Evolutionary conservation across 1,139 yeast species (phyloP).

Genomic region (Hemisphaericaspora xylanilytica): DNA sequence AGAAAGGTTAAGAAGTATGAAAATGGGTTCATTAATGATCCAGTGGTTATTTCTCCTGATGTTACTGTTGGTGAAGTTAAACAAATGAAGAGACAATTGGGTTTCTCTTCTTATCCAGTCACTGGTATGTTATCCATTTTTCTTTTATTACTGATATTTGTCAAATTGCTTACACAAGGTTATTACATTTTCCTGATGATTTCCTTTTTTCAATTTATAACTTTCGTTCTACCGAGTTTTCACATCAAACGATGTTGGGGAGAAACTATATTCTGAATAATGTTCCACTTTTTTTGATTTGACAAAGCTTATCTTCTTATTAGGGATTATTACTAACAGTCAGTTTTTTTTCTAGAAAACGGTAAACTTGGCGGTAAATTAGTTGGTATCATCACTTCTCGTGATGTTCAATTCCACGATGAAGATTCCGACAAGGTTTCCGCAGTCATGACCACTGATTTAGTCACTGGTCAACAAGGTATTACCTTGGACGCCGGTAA

Average conservation of each 20-base stretch:
- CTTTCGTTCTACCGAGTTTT: conserved; percentile 99
- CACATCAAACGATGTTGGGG: conserved; percentile 98
- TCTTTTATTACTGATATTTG: conserved; percentile 12
- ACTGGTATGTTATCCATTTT: conserved; percentile 75
- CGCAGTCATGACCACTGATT: conserved; percentile 86
- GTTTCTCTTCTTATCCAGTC: conserved; percentile 98
- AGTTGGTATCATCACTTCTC: conserved; percentile 92
- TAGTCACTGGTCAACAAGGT: conserved; percentile 81
- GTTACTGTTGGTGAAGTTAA: conserved; percentile 81
- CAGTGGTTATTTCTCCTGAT: conserved; percentile 77
- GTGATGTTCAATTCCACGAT: conserved; percentile 95
- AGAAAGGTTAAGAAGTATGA: conserved; percentile 94
- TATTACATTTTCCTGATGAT: conserved; percentile 53
- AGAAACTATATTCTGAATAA: conserved; percentile 34
- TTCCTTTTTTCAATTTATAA: conserved; percentile 51
- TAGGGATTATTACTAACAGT: conserved; percentile 18
- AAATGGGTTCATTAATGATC: conserved; percentile 95
- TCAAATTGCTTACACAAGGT: conserved; percentile 1
- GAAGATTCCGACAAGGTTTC: conserved; percentile 59
- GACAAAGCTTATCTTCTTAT: too few relatives aligned
- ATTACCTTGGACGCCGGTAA: conserved; percentile 84
- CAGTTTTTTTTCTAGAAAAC: conserved; percentile 57
- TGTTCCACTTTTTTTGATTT: conserved; percentile 4
- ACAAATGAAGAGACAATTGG: conserved; percentile 65
- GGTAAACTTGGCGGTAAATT: conserved; percentile 89